Evolutionary conservation across 148 eudicot genomes (phyloP).

Genomic region (Rhododendron molle): DNA sequence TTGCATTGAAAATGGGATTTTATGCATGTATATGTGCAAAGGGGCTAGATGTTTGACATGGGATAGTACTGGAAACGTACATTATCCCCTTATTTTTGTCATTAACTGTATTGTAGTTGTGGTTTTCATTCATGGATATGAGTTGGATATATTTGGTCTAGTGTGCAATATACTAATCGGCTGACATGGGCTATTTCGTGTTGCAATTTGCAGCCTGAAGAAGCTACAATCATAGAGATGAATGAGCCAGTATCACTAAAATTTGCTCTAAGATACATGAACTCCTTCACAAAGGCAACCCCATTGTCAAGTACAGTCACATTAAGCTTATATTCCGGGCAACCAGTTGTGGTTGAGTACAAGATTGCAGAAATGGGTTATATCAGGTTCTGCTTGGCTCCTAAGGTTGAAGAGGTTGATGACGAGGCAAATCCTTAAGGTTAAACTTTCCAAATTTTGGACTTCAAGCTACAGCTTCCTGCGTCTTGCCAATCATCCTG

Average conservation of each 20-base stretch:
- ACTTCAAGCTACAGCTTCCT: neutral
- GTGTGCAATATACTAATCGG: neutral
- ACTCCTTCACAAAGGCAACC: slow-evolving; percentile 63
- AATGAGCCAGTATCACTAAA: slow-evolving; percentile 43
- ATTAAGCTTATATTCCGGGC: slow-evolving; percentile 51
- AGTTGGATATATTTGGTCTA: neutral
- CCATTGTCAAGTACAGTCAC: slow-evolving; percentile 54
- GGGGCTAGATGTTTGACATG: neutral
- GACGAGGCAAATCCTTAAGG: slow-evolving; percentile 23
- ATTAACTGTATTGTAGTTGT: neutral
- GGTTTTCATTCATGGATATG: neutral
- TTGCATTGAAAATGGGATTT: neutral
- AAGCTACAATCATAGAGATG: slow-evolving; percentile 51
- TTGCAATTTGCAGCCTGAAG: slow-evolving; percentile 49
- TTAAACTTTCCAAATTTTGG: neutral
- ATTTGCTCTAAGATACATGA: slow-evolving; percentile 64
- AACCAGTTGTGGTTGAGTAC: slow-evolving; percentile 66
- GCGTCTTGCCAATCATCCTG: neutral
- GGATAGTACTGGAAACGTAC: neutral
- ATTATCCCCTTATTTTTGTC: neutral
- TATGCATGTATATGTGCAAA: neutral
- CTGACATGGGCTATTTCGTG: neutral
- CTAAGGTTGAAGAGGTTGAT: slow-evolving; percentile 68
- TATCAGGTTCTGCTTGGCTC: slow-evolving; percentile 68
- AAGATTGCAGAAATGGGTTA: slow-evolving; percentile 73